phyloP scores from a whole-genome alignment of 805 yeast genomes.

The Schwanniomyces vanrijiae region DNA sequence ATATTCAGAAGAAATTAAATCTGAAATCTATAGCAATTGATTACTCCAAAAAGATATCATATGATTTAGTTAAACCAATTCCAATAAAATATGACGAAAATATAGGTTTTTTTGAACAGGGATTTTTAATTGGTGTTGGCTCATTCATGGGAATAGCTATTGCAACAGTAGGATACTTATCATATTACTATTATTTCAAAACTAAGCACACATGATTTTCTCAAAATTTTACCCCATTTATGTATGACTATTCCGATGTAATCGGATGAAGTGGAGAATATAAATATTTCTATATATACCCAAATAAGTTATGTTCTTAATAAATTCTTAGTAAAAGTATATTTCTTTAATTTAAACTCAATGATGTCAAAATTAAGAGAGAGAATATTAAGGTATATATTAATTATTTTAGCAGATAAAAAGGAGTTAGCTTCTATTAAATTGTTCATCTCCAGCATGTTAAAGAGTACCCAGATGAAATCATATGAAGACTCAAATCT shows the following conservation, averaged over 20 bases:
- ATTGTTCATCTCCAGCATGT: not conserved
- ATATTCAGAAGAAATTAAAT: not conserved
- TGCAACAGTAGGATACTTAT: not conserved
- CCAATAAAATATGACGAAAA: not conserved
- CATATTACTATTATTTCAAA: not conserved
- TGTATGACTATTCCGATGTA: not conserved
- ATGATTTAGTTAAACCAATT: not conserved
- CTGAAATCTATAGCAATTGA: not conserved
- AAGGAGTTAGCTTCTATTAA: not conserved
- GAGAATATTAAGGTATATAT: not conserved
- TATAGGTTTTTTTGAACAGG: conserved; percentile 1
- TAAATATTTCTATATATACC: too few relatives aligned
- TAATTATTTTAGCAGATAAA: not conserved
- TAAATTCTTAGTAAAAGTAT: too few relatives aligned
- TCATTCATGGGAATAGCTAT: not conserved
- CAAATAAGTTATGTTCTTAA: too few relatives aligned
- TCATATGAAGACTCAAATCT: not conserved
- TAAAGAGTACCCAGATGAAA: not conserved
- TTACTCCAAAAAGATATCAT: not conserved
- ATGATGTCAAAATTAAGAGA: not conserved
- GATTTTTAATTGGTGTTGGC: not conserved
- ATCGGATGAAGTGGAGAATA: not conserved
- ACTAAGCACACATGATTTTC: not conserved
- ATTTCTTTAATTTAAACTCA: too few relatives aligned
- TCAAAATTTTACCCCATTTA: not conserved